Evolutionary conservation across 495 filamentous ascomycete genomes (phyloP), one percentile per base, ranked within the genome.

Genomic region (Mycothermus thermophilus): DNA sequence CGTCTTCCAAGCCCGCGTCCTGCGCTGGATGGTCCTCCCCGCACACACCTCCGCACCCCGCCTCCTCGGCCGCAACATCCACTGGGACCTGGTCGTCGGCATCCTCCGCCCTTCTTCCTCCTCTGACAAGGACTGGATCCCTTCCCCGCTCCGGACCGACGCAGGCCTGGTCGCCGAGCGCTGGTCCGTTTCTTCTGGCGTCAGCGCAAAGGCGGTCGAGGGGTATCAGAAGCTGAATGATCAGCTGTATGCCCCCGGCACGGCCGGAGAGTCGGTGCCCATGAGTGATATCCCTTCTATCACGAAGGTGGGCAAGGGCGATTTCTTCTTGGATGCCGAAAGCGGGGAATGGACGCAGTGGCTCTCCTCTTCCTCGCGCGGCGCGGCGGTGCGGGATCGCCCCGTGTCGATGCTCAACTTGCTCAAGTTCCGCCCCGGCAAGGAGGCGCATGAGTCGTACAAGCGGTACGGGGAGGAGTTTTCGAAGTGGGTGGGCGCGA

Each of bases 381-480:
- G n/a, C 13, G 42, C 37, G 3, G 30, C 30, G 11, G n/a, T 50
- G 13, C 34, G 39, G 28, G 27, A 47, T 6, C 63, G 66, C 7
- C 67, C 76, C 0, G 71, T 79, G 3, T 72, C 69, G 2, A 79
- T 79, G 75, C 54, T 79, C n/a, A 80, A 79, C 37, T 56, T 79
- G n/a, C 60, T 80, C 5, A 63, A 74, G 37, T 79, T 80, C 51
- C 55, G 63, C 14, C 57, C 60, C 0, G 60, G 59, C 9, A 63
- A 51, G 38, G 73, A 70, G 43, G 54, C 63, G 32, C 54, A 59
- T n/a, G n/a, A n/a, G n/a, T n/a, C n/a, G 25, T 80, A 79, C 45
- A 58, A 66, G 19, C 49, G 63, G 19, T 80, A 79, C 50, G 74
- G 74, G 2, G 51, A 57, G 22, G 71, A 66, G 6, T 80, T 80